Evolutionary conservation across 2,329 filamentous ascomycete genomes (phyloP).

Genomic region (Thielaviopsis euricoi): DNA sequence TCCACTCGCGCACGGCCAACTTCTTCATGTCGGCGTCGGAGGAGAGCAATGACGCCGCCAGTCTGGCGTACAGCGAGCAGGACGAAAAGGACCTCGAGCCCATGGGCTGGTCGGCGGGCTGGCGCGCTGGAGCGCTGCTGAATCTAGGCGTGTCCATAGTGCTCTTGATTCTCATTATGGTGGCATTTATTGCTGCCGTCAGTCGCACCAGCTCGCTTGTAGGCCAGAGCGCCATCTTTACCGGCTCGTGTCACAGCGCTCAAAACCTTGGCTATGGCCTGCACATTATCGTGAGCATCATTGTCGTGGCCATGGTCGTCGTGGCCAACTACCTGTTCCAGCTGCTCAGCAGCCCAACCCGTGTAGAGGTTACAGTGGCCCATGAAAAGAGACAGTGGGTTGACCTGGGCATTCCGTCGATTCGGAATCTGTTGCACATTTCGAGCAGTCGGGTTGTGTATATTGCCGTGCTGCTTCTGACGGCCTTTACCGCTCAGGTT

Average conservation of each 20-base stretch:
- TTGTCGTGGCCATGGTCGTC: conserved; percentile 27
- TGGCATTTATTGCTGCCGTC: conserved; percentile 24
- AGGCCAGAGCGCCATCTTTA: conserved; percentile 23
- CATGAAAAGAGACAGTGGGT: conserved; percentile 31
- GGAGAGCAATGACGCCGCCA: not conserved
- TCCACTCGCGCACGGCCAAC: conserved; percentile 22
- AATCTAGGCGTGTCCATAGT: conserved; percentile 16
- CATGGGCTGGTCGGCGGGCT: conserved; percentile 23
- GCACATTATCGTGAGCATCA: conserved; percentile 27
- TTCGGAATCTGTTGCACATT: conserved; percentile 31
- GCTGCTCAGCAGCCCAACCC: conserved; percentile 36
- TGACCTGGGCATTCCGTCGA: conserved; percentile 36
- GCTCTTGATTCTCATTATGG: conserved; percentile 15
- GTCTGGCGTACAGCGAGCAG: not conserved
- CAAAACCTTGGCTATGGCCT: conserved; percentile 24
- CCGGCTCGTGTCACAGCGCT: conserved; percentile 23
- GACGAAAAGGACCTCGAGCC: conserved; percentile 8
- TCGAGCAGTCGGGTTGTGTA: conserved; percentile 24
- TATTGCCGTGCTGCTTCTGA: conserved; percentile 23
- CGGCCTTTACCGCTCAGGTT: conserved; percentile 30
- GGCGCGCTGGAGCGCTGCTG: conserved; percentile 30
- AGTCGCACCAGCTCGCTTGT: conserved; percentile 20
- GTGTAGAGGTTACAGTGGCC: conserved; percentile 29
- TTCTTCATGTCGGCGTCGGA: conserved; percentile 15
- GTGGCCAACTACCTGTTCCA: conserved; percentile 38